A percentile compares a stretch with the other conserved stretches of the same genome.
These are phyloP conservation scores for Kodamaea sp. DNA, from an alignment of 1,139 yeast genomes.

Conservation along the genomic window DNA sequence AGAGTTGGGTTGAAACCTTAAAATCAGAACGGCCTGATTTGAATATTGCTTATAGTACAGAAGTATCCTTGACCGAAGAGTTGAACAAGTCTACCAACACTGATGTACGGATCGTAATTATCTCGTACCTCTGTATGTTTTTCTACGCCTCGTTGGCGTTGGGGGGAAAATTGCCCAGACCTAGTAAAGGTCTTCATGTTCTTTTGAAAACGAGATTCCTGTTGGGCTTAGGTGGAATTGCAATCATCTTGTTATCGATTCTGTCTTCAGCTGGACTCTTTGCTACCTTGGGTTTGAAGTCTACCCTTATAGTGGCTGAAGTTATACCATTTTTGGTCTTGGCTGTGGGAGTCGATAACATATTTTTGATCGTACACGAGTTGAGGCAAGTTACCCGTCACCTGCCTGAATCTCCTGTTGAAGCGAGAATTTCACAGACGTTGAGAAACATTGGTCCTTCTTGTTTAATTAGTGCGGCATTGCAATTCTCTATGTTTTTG, in stretches of 20 bases:
- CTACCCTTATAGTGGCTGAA: slow-evolving; percentile 91
- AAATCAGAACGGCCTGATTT: slow-evolving; percentile 50
- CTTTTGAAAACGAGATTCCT: slow-evolving; percentile 67
- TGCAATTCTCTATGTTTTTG: slow-evolving; percentile 76
- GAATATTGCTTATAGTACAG: slow-evolving; percentile 75
- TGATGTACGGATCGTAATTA: slow-evolving; percentile 66
- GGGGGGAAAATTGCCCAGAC: slow-evolving; percentile 51
- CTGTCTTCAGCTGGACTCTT: slow-evolving; percentile 81
- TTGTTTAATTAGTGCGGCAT: slow-evolving; percentile 70
- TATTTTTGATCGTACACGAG: slow-evolving; percentile 83
- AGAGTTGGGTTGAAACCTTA: slow-evolving; percentile 52
- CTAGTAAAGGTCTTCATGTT: slow-evolving; percentile 21
- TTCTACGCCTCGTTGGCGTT: slow-evolving; percentile 82
- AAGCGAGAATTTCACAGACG: slow-evolving; percentile 59
- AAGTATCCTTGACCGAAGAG: slow-evolving; percentile 80
- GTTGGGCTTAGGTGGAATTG: slow-evolving; percentile 78
- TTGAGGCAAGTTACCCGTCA: slow-evolving; percentile 57
- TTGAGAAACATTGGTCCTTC: slow-evolving; percentile 84
- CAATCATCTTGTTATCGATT: slow-evolving; percentile 79
- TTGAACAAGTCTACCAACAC: slow-evolving; percentile 79
- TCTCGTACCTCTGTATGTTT: slow-evolving; percentile 89
- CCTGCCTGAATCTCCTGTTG: slow-evolving; percentile 36
- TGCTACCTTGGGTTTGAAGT: slow-evolving; percentile 70
- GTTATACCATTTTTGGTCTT: slow-evolving; percentile 93
- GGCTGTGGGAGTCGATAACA: slow-evolving; percentile 94